Percentiles rank a stretch among this genome's conserved stretches.
Evolutionary conservation across 768 basidiomycete species (phyloP).

Genomic region (Kwoniella botswanensis): DNA sequence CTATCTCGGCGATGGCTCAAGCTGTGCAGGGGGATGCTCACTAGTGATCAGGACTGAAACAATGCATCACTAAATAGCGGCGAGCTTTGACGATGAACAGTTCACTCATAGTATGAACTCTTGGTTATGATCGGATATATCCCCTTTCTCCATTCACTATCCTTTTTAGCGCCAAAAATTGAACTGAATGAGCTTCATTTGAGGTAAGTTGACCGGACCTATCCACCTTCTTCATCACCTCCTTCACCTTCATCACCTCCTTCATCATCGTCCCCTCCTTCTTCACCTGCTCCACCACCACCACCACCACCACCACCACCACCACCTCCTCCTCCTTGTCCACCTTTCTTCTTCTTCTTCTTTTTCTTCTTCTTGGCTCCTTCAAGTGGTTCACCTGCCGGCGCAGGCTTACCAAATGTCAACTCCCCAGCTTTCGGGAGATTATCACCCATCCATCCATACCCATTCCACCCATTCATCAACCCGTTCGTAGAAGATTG

Average conservation of each 20-base stretch:
- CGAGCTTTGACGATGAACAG: too few relatives aligned
- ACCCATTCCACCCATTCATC: constrained; percentile 45
- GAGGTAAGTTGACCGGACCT: not conserved
- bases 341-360: constrained; percentile 32
- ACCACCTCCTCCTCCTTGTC: constrained; percentile 16
- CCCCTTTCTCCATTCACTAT: too few relatives aligned
- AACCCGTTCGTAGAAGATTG: constrained; percentile 20
- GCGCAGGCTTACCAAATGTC: constrained; percentile 44
- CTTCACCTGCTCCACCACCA: constrained; percentile 4
- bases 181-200: too few relatives aligned
- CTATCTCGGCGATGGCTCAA: too few relatives aligned
- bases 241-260: constrained; percentile 21
- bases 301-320: constrained; percentile 17
- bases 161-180: too few relatives aligned
- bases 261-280: constrained; percentile 9
- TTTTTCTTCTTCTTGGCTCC: constrained; percentile 25
- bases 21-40: too few relatives aligned
- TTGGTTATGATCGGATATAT: too few relatives aligned
- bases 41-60: too few relatives aligned
- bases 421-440: constrained; percentile 34
- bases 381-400: constrained; percentile 25
- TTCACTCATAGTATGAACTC: too few relatives aligned
- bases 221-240: constrained; percentile 12
- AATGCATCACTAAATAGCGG: too few relatives aligned
- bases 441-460: constrained; percentile 43